Evolutionary conservation across 2,329 filamentous ascomycete genomes (phyloP).

Genomic region (Hymenotorrendiella dingleyae): DNA sequence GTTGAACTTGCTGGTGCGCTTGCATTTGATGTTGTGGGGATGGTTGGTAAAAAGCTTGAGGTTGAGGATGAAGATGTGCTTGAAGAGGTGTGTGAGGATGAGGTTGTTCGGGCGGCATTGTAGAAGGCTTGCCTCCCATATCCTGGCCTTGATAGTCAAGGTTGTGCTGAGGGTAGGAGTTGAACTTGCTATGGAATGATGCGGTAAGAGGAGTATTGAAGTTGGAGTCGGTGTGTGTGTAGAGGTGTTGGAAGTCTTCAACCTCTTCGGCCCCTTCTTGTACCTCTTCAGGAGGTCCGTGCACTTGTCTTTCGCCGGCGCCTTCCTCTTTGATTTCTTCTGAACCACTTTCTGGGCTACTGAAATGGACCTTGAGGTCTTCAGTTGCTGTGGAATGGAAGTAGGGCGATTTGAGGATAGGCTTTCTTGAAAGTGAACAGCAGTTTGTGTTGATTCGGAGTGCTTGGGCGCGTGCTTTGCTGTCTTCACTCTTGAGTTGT

Average conservation of each 20-base stretch:
- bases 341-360: too few relatives aligned
- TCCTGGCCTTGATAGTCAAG: not conserved
- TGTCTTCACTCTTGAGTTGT: too few relatives aligned
- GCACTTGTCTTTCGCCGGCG: too few relatives aligned
- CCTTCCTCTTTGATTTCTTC: conserved; percentile 1
- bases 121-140: not conserved
- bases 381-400: too few relatives aligned
- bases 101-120: not conserved
- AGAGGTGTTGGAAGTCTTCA: not conserved
- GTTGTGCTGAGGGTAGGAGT: not conserved
- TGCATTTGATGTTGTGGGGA: not conserved
- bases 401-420: too few relatives aligned
- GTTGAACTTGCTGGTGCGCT: not conserved
- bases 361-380: too few relatives aligned
- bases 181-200: not conserved
- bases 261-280: not conserved
- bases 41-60: not conserved
- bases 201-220: not conserved
- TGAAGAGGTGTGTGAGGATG: not conserved
- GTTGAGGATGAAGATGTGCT: not conserved
- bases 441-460: too few relatives aligned
- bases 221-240: not conserved
- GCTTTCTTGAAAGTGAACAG: too few relatives aligned
- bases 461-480: too few relatives aligned
- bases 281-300: too few relatives aligned